A percentile compares a stretch with the other conserved stretches of the same genome.
Evolutionary conservation across 257 asterid genomes (phyloP).

Genomic region (Ophiorrhiza pumila): DNA sequence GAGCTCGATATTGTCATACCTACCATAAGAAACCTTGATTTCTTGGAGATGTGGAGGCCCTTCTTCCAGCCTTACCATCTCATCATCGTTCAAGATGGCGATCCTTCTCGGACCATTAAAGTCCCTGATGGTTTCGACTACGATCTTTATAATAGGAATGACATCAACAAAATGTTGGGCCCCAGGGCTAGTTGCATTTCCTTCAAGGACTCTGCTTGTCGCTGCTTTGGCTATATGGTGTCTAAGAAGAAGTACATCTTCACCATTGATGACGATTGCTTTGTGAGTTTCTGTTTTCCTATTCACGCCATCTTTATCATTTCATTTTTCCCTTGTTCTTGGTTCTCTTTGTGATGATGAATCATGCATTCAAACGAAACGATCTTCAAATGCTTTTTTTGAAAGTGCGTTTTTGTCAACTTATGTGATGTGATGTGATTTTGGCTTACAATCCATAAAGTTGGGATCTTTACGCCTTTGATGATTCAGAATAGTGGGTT

Average conservation of each 20-base stretch:
- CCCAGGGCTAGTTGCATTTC: constrained; percentile 83
- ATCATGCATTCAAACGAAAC: no score
- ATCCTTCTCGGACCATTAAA: constrained; percentile 68
- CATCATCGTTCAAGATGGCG: constrained; percentile 93
- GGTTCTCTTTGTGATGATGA: not conserved
- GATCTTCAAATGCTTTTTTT: no score
- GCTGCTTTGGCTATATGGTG: constrained; percentile 91
- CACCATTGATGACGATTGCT: constrained; percentile 95
- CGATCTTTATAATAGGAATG: constrained; percentile 79
- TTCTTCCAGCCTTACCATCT: constrained; percentile 76
- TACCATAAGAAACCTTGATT: constrained; percentile 81
- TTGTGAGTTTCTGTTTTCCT: constrained; percentile 36
- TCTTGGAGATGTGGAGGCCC: constrained; percentile 94
- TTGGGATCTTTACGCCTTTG: not conserved
- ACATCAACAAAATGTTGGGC: constrained; percentile 72
- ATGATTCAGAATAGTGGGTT: not conserved
- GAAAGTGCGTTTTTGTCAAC: no score
- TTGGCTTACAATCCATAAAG: not conserved
- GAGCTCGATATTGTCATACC: constrained; percentile 92
- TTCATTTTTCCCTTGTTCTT: not conserved
- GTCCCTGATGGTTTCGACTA: constrained; percentile 82
- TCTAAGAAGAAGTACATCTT: constrained; percentile 94
- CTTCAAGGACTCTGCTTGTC: constrained; percentile 93
- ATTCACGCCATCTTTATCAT: not conserved
- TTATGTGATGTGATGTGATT: not conserved